Conservation (phyloP, 2,329 filamentous ascomycete genomes). For the Trichoderma sp. region DNA sequence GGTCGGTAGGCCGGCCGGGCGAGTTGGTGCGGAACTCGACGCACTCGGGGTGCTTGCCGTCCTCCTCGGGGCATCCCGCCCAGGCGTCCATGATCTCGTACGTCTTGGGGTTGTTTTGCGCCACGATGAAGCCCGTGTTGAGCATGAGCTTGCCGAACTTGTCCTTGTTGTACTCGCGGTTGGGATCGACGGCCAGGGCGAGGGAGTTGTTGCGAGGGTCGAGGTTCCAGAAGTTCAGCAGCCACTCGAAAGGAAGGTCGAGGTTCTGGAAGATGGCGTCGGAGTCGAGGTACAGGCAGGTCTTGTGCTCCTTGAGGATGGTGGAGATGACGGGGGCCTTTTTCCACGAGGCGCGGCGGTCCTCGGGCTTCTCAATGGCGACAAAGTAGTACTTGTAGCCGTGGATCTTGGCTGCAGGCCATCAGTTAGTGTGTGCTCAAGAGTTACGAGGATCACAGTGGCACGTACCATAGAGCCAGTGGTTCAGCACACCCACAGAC, state of each 20-base stretch:
- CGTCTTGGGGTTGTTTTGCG: slow-evolving; percentile 53
- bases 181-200: slow-evolving; percentile 47
- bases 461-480: slow-evolving; percentile 48
- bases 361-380: slow-evolving; percentile 42
- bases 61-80: slow-evolving; percentile 47
- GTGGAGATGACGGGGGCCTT: slow-evolving; percentile 48
- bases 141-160: slow-evolving; percentile 46
- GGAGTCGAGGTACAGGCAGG: slow-evolving; percentile 50
- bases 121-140: slow-evolving; percentile 58
- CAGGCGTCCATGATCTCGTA: slow-evolving; percentile 54
- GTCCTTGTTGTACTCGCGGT: slow-evolving; percentile 45
- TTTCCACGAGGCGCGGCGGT: slow-evolving; percentile 52
- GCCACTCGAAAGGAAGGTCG: slow-evolving; percentile 51
- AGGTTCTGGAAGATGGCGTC: slow-evolving; percentile 50
- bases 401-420: slow-evolving; percentile 46
- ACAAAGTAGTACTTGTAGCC: slow-evolving; percentile 53
- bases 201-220: slow-evolving; percentile 46
- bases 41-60: slow-evolving; percentile 45
- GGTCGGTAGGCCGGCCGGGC: slow-evolving; percentile 46
- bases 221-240: slow-evolving; percentile 52
- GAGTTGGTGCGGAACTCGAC: slow-evolving; percentile 42
- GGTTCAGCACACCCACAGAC: slow-evolving; percentile 48
- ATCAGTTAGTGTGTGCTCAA: slow-evolving; percentile 30
- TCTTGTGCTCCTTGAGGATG: slow-evolving; percentile 48
- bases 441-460: neutral